Evolutionary conservation across 108 stramenopile genomes (phyloP).

Genomic region (Nitzschia sp.): DNA sequence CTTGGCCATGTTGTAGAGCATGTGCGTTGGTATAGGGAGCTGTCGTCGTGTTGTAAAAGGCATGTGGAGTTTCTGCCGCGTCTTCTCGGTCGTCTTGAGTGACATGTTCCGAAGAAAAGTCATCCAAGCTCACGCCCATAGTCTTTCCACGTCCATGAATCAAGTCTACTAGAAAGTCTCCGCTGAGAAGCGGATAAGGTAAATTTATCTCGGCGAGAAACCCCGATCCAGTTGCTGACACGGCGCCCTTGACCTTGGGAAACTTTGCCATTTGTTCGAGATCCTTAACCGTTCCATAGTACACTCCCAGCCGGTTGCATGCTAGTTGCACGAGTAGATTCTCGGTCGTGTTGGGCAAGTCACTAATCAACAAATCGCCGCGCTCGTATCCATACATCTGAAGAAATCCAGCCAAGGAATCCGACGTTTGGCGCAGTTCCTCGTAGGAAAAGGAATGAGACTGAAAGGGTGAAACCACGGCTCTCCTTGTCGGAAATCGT

Average conservation of each 20-base stretch:
- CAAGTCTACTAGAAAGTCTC: conserved; percentile 35
- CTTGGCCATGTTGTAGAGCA: conserved; percentile 32
- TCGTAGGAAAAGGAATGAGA: conserved; percentile 27
- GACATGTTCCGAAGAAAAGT: conserved; percentile 22
- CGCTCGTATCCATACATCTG: conserved; percentile 36
- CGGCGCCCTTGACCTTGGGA: conserved; percentile 33
- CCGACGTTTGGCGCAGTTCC: conserved; percentile 27
- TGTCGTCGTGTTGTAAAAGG: conserved; percentile 30
- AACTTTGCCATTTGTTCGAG: conserved; percentile 37
- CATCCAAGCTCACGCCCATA: conserved; percentile 1
- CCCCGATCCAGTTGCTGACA: conserved; percentile 10
- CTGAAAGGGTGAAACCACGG: conserved; percentile 40
- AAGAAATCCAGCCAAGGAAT: conserved; percentile 36
- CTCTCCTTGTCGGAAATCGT: conserved; percentile 23
- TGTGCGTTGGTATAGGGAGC: conserved; percentile 36
- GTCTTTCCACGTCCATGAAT: conserved; percentile 11
- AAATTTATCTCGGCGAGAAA: conserved; percentile 39
- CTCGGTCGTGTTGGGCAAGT: conserved; percentile 48
- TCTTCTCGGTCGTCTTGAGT: conserved; percentile 21
- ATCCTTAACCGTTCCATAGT: conserved; percentile 39
- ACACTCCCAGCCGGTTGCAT: conserved; percentile 46
- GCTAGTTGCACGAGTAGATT: conserved; percentile 50
- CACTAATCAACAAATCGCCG: conserved; percentile 41
- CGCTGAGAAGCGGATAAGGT: conserved; percentile 28
- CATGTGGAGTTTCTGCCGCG: conserved; percentile 20